These are phyloP conservation scores for Chaetomiaceae sp. DNA, from an alignment of 2,329 filamentous ascomycete species.

Conservation along the genomic window DNA sequence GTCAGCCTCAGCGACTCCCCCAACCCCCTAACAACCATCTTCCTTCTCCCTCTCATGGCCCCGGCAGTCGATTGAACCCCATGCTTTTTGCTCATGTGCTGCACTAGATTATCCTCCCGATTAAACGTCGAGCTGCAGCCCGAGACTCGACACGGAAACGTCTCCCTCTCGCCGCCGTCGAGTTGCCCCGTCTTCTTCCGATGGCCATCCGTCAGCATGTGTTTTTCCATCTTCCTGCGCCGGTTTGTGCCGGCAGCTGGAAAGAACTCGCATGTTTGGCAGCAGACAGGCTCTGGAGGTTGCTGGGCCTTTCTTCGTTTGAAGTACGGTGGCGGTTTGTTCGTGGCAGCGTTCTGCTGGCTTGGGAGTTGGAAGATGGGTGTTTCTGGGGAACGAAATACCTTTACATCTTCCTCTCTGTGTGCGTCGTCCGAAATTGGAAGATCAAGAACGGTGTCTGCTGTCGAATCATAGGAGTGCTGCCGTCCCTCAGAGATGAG, in stretches of 20 bases:
- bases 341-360: not conserved
- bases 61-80: not conserved
- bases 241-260: not conserved
- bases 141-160: not conserved
- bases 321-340: not conserved
- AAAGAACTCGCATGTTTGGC: conserved; percentile 1
- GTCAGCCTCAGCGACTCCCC: not conserved
- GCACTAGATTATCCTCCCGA: conserved; percentile 13
- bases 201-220: conserved; percentile 10
- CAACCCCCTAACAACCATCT: not conserved
- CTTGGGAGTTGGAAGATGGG: not conserved
- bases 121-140: not conserved
- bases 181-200: conserved; percentile 4
- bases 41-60: not conserved
- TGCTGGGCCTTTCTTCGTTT: not conserved
- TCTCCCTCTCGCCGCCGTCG: not conserved
- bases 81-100: conserved; percentile 5
- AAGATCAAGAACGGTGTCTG: not conserved
- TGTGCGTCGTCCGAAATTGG: not conserved
- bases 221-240: conserved; percentile 12
- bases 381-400: not conserved
- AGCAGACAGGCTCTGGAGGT: not conserved
- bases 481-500: not conserved
- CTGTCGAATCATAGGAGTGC: not conserved
- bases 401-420: no score